Conservation (phyloP, 1,284 basidiomycete genomes). For the Sphaerobolus stellatus region DNA sequence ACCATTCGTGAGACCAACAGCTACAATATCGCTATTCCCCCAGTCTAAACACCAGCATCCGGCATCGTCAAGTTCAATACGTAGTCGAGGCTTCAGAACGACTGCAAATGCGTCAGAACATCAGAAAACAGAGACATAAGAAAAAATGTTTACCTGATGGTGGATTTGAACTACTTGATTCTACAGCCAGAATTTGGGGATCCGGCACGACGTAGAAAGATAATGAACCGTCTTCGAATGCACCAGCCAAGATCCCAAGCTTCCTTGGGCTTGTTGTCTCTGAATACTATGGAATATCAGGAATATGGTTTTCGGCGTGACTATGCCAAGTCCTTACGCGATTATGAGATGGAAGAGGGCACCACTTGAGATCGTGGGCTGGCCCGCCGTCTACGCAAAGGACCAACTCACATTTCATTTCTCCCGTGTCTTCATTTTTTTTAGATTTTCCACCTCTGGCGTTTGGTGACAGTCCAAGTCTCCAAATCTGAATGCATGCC, state of each 20-base stretch:
- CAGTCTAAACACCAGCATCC: conserved; percentile 78
- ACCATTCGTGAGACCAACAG: conserved; percentile 83
- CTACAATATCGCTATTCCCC: conserved; percentile 79
- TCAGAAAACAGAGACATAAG: conserved; percentile 7
- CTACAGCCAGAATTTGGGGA: conserved; percentile 51
- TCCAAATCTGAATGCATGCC: conserved; percentile 75
- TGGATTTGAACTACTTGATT: conserved; percentile 32
- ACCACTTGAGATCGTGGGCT: conserved; percentile 82
- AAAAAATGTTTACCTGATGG: conserved; percentile 38
- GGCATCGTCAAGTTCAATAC: conserved; percentile 71
- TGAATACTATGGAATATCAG: neutral
- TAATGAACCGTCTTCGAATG: conserved; percentile 81
- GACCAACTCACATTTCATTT: conserved; percentile 69
- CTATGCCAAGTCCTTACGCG: conserved; percentile 25
- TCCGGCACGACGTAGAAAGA: conserved; percentile 76
- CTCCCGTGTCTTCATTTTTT: conserved; percentile 29
- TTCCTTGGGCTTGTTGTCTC: conserved; percentile 45
- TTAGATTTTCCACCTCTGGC: conserved; percentile 2
- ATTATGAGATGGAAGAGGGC: conserved; percentile 80
- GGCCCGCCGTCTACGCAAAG: conserved; percentile 76
- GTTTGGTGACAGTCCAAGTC: conserved; percentile 23
- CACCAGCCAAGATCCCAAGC: conserved; percentile 78
- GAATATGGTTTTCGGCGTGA: neutral
- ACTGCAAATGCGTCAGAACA: conserved; percentile 40
- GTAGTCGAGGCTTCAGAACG: conserved; percentile 58